Base-by-base conservation (phyloP, 306 rosid genomes). In the Echinosophora koreensis region DNA sequence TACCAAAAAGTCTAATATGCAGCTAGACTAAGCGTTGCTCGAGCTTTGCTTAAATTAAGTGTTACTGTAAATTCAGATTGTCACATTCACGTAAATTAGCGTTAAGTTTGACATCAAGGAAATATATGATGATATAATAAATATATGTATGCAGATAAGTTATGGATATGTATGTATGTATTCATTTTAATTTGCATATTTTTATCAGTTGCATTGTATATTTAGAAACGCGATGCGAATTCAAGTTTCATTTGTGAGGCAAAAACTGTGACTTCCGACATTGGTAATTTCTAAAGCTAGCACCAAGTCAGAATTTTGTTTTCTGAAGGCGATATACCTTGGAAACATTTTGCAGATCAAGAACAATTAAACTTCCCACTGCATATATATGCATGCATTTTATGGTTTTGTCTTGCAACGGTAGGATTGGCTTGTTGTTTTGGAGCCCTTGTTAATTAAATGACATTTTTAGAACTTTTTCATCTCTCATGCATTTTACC, bases 281-380 rank as follows among this genome's bases (percentile, higher is more conserved):
- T n/a, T 18, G 49, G 30, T 67, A 27, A 13, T 22, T 67, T 66
- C 30, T 55, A 5, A 6, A 46, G 13, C 28, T 58, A 34, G 16
- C n/a, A 6, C 55, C 10, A 39, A 54, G 10, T 38, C 18, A 50
- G 11, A n/a, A 27, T 6, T 71, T 55, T 22, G 11, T 49, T 5
- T 28, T 67, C 8, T 30, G 30, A 49, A 71, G 18, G 18, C 32
- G 8, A 28, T 37, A 55, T 37, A 55, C 54, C 41, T 41, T 32
- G 67, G 58, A 57, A 69, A 72, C 42, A 72, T 39, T 73, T 9
- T 39, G 27, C 77, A 34, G 50, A 52, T 70, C 5, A 3, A 70
- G 37, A 35, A 70, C 9, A 71, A 22, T 17, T 35, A 37, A 11
- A 37, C 10, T 71, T 34, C 4, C 22, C 63, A 16, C 22, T 22